Base-by-base conservation (phyloP, 805 yeast species). In the Kluyveromyces starmeri region DNA sequence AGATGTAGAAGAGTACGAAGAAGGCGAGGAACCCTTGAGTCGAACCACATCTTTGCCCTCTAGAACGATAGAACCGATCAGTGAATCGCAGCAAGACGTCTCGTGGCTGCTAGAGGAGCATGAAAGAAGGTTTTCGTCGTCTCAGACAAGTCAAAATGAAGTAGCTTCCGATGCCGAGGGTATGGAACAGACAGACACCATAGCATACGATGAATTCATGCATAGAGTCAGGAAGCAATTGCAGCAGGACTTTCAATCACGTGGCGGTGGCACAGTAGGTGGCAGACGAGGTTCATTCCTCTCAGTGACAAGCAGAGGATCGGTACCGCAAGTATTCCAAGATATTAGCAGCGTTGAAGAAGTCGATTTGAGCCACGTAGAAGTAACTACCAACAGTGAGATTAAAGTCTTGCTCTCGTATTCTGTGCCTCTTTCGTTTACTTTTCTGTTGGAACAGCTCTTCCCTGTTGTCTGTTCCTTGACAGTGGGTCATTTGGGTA, bases 401-500 rank as follows among this genome's bases (percentile, higher is more conserved):
- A 42, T 59, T 4, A 52, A 44, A 32, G 53, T 58, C 15, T 39
- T 66, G 32, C 43, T 59, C 5, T 53, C 61, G 4, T 65, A 58
- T 38, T 61, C 75, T 3, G 46, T 63, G 1, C 79, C 94, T 0
- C 57, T 83, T 40, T 72, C 79, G 2, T 56, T 80, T 40, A 81
- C 94, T 0, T 81, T 83, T 47, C 61, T 81, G 27, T 61, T 83
- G 20, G 85, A 81, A 56, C 80, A 77, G 50, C 74, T 83, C 13
- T 71, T 85, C 41, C 76, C 88, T 2, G 73, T 86, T 28, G 83
- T 85, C 3, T 80, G 89, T 23, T 82, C 88, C 5, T 69, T 85
- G 38, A 70, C 78, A 21, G 96, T 86, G 1, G 89, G 92, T n/a
- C 88, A 77, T 48, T 56, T 83, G 34, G 95, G 95, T 23, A 82